These are phyloP conservation scores for Rhodocollybia butyracea DNA, from an alignment of 768 basidiomycete species.

Conservation along the genomic window DNA sequence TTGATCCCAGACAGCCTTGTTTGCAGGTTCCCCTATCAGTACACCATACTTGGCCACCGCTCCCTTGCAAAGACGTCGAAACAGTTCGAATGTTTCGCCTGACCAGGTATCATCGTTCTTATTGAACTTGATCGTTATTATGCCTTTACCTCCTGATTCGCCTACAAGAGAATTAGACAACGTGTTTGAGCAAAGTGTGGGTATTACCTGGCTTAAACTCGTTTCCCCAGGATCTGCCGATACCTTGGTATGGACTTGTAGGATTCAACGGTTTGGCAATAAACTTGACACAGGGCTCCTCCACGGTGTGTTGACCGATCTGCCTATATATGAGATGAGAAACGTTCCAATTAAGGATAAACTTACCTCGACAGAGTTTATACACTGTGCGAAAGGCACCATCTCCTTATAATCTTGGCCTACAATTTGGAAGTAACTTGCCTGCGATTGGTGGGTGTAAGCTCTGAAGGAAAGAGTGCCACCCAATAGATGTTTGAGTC, in stretches of 20 bases:
- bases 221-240: background rate
- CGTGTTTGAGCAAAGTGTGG: background rate
- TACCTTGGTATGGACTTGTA: background rate
- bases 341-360: background rate
- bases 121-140: conserved; percentile 19
- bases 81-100: background rate
- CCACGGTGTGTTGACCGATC: background rate
- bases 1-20: background rate
- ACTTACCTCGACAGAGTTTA: background rate
- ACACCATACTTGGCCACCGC: no score
- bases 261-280: background rate
- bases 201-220: conserved; percentile 1
- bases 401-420: background rate
- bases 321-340: background rate
- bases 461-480: conserved; percentile 10
- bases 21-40: background rate
- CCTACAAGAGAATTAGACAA: conserved; percentile 9
- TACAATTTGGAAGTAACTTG: background rate
- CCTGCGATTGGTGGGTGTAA: background rate
- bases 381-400: background rate
- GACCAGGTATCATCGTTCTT: conserved; percentile 6
- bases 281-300: background rate
- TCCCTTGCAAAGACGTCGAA: background rate
- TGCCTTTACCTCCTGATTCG: conserved; percentile 12
- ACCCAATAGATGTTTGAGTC: conserved; percentile 14